These are phyloP conservation scores for Russula earlei DNA, from an alignment of 768 basidiomycete species.

Conservation along the genomic window DNA sequence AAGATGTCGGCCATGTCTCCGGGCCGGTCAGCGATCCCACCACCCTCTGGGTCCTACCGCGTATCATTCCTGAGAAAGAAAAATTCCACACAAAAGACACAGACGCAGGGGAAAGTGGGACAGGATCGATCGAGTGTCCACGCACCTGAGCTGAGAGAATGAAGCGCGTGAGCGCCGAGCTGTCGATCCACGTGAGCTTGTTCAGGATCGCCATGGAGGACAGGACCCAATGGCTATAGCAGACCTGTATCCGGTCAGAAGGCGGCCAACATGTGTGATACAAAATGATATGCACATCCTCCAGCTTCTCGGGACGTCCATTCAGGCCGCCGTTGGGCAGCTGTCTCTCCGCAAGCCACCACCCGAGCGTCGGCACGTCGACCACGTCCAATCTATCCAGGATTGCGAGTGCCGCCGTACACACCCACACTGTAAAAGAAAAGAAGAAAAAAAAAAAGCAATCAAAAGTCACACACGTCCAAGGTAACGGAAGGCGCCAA, in stretches of 20 bases:
- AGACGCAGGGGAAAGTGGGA: not conserved
- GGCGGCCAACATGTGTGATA: not conserved
- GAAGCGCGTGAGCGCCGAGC: conserved; percentile 64
- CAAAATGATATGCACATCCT: conserved; percentile 59
- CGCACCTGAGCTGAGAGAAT: conserved; percentile 81
- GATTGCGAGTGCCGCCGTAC: conserved; percentile 79
- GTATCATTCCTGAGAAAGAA: not conserved
- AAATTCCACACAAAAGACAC: too few species aligned
- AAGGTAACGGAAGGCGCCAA: too few species aligned
- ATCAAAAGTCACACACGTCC: too few species aligned
- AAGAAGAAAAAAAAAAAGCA: not conserved
- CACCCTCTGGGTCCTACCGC: conserved; percentile 71
- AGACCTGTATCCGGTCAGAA: conserved; percentile 46
- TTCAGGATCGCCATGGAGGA: conserved; percentile 80
- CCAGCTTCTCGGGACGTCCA: conserved; percentile 94
- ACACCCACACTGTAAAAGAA: conserved; percentile 65
- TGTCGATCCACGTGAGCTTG: conserved; percentile 81
- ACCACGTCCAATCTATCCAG: conserved; percentile 73
- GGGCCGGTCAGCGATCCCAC: conserved; percentile 90
- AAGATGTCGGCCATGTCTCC: conserved; percentile 97
- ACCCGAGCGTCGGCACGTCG: conserved; percentile 69
- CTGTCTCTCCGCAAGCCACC: conserved; percentile 94
- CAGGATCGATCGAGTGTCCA: not conserved
- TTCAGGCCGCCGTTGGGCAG: conserved; percentile 90
- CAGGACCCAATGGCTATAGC: conserved; percentile 96